Evolutionary conservation across 2,329 filamentous ascomycete species (phyloP), one percentile per base, ranked within the genome.

Genomic region (Penicillium sumatraense): DNA sequence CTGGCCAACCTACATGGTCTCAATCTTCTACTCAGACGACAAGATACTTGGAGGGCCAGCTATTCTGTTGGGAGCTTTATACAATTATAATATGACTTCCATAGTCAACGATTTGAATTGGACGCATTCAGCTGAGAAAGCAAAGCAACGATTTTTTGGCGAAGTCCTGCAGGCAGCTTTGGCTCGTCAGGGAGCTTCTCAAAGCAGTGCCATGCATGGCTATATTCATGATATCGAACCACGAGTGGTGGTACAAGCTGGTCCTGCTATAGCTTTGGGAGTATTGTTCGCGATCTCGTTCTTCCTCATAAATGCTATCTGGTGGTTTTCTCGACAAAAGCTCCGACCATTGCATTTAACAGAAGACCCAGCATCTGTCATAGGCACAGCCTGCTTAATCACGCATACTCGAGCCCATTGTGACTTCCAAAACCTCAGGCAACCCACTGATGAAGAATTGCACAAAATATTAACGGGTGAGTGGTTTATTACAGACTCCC

Each of bases 1-100:
- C 23, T 63, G 61, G 61, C 2, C 48, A 8, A 57, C 23, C 5
- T 63, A 60, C 23, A 57, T 65, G 59, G 24, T 63, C 31, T 58
- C 57, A 10, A 35, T 57, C n/a, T 21, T 56, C 0, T 57, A 40
- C 26, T 47, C 55, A 3, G 14, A 51, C 2, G 48, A 35, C 4
- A 41, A 35, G 20, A 6, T 47, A 3, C 7, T 62, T 6, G 64
- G 61, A 20, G 64, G 64, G 8, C 21, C 56, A 1, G 40, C 55
- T 2, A 47, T 62, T 10, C 29, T 66, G 0, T 51, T 65, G 1
- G 62, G 62, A 0, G 64, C 64, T 3, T 26, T 62, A 2, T 66
- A 65, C 20, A 46, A 64, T 20, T 64, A 63, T 29, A 58, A 64
- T 16, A 52, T 61, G 49, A 56, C 58, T 4, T 8, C 13, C 2